These are phyloP conservation scores for Giardia muris DNA, from an alignment of 208 protist genomes.

Conservation along the genomic window DNA sequence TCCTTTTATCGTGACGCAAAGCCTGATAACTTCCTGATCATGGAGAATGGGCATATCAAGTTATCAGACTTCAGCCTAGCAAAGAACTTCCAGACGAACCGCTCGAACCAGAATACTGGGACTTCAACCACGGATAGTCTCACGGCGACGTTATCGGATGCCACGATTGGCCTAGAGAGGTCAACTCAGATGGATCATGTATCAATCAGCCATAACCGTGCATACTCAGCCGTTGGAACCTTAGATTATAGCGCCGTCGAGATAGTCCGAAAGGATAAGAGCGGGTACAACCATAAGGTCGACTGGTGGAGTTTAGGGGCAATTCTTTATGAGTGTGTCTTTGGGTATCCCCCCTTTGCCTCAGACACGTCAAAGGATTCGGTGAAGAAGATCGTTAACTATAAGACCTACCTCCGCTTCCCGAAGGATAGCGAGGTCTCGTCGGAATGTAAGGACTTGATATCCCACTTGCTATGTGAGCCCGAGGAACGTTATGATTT, in stretches of 20 bases:
- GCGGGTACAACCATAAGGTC: background rate
- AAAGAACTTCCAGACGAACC: background rate
- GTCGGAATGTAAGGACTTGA: background rate
- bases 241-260: background rate
- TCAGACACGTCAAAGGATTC: background rate
- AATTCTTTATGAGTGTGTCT: background rate
- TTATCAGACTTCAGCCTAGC: conserved; percentile 45
- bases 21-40: conserved; percentile 44
- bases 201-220: background rate
- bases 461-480: background rate
- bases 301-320: background rate
- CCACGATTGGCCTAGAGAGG: background rate
- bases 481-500: background rate
- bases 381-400: background rate
- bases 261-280: background rate
- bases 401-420: background rate
- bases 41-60: conserved; percentile 25
- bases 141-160: background rate
- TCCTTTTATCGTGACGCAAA: conserved; percentile 44
- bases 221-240: background rate
- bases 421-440: background rate
- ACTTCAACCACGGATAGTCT: background rate
- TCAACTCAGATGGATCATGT: background rate
- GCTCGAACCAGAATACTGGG: background rate
- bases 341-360: background rate